Evolutionary conservation across 257 asterid species (phyloP).

Genomic region (Jacaranda mimosifolia): DNA sequence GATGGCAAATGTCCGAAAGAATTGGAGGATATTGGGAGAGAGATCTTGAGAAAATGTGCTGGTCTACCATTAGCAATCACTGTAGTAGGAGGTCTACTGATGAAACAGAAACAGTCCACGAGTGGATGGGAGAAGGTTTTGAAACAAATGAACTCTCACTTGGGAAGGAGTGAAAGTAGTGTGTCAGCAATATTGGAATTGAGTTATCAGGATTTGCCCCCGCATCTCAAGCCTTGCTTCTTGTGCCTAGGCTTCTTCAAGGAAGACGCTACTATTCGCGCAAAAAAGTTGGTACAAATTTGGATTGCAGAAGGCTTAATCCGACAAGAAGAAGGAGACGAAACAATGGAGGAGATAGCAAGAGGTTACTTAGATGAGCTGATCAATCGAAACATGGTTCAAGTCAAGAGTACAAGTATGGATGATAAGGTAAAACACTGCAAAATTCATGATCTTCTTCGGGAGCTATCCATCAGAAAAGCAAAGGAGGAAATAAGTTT

Average conservation of each 20-base stretch:
- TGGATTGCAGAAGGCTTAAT: slow-evolving; percentile 47
- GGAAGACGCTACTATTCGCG: slow-evolving; percentile 30
- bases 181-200: slow-evolving; percentile 24
- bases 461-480: slow-evolving; percentile 20
- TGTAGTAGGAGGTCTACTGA: slow-evolving; percentile 32
- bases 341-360: slow-evolving; percentile 31
- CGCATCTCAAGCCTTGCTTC: slow-evolving; percentile 34
- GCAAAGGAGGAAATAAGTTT: slow-evolving; percentile 38
- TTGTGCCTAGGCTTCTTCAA: slow-evolving; percentile 24
- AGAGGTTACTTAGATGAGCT: slow-evolving; percentile 35
- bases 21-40: slow-evolving; percentile 33
- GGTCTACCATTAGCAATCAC: slow-evolving; percentile 42
- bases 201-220: slow-evolving; percentile 36
- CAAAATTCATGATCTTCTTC: slow-evolving; percentile 32
- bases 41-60: slow-evolving; percentile 33
- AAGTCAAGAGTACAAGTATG: slow-evolving; percentile 9
- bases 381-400: slow-evolving; percentile 31
- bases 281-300: slow-evolving; percentile 13
- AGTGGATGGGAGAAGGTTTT: slow-evolving; percentile 42
- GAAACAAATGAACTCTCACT: background rate
- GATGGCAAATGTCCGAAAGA: background rate
- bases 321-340: background rate
- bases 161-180: background rate
- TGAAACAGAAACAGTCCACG: background rate
- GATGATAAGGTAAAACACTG: slow-evolving; percentile 19